Conservation (phyloP, 306 rosid species). For the Vigna radiata region DNA sequence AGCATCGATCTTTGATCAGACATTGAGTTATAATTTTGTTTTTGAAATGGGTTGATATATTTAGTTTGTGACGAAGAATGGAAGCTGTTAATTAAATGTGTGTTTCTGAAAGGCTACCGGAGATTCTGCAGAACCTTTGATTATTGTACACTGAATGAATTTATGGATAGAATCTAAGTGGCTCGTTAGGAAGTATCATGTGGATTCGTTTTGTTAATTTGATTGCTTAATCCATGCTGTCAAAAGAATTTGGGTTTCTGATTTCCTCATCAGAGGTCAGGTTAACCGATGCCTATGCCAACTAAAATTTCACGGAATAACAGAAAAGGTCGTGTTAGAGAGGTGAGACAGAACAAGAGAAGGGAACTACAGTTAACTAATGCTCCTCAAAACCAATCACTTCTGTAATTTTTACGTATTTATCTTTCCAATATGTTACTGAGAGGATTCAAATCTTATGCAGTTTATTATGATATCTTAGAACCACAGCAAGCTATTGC, state of each 20-base stretch:
- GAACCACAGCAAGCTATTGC: not conserved
- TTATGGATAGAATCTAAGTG: not conserved
- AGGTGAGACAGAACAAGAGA: not conserved
- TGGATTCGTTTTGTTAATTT: not conserved
- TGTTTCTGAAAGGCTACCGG: not conserved
- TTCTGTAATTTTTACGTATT: not conserved
- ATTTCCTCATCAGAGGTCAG: not conserved
- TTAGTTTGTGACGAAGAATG: not conserved
- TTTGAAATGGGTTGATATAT: not conserved
- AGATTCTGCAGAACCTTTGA: conserved; percentile 3
- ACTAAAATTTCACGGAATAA: not conserved
- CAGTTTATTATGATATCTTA: not conserved
- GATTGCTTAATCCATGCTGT: not conserved
- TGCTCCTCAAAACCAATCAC: not conserved
- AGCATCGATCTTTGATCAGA: not conserved
- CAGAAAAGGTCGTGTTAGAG: no score
- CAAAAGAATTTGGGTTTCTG: not conserved
- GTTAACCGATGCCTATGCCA: not conserved
- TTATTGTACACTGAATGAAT: not conserved
- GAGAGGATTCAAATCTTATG: not conserved
- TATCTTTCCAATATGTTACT: not conserved
- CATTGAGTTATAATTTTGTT: not conserved
- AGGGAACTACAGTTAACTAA: no score
- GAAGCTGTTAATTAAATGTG: not conserved
- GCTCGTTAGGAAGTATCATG: not conserved